Evolutionary conservation across 495 filamentous ascomycete genomes (phyloP).

Genomic region (Aspergillus leporis): DNA sequence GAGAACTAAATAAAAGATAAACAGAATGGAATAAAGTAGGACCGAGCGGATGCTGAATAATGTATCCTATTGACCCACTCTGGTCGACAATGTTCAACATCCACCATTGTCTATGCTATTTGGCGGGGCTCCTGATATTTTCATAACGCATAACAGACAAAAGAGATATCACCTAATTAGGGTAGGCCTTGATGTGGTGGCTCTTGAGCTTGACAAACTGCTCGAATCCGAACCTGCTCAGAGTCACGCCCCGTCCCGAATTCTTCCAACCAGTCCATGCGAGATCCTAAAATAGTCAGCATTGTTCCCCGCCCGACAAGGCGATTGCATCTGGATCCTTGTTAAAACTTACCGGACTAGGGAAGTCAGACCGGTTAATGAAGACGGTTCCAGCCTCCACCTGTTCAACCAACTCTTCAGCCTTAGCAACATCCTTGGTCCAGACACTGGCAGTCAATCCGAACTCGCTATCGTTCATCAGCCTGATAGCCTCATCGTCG

Average conservation of each 20-base stretch:
- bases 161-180: constrained; percentile 19
- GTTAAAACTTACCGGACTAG: constrained; percentile 70
- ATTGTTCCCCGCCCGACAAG: not conserved
- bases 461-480: constrained; percentile 93
- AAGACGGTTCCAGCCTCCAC: constrained; percentile 96
- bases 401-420: constrained; percentile 69
- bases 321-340: not conserved
- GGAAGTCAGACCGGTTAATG: constrained; percentile 89
- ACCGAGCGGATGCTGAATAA: no score
- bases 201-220: constrained; percentile 94
- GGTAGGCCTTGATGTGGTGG: constrained; percentile 77
- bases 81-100: not conserved
- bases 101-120: not conserved
- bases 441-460: constrained; percentile 91
- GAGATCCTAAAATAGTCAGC: constrained; percentile 65
- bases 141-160: not conserved
- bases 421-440: constrained; percentile 81
- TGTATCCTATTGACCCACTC: no score
- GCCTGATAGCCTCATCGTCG: constrained; percentile 73
- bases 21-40: no score
- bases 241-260: constrained; percentile 82
- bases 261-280: constrained; percentile 99
- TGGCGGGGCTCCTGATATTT: not conserved
- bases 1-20: no score
- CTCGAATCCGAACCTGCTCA: constrained; percentile 88